Evolutionary conservation across 2,329 filamentous ascomycete genomes (phyloP), one percentile per base, ranked within the genome.

Genomic region (Fusarium guadeloupense): DNA sequence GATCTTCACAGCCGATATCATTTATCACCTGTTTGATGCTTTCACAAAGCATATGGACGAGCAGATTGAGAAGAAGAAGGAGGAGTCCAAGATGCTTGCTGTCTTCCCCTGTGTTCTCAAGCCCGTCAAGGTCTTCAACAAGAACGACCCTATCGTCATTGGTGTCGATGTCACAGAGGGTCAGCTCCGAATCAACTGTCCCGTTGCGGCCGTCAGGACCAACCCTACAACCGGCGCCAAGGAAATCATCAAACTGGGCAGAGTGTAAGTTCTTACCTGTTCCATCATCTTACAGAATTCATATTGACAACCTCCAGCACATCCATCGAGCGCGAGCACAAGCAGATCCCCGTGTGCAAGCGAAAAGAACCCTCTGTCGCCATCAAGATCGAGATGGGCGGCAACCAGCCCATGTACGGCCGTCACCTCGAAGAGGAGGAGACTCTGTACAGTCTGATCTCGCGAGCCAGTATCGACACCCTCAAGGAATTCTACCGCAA

Each of bases 1-100:
- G 83, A 91, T 99, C 70, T 99, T 99, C 81, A 96, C 92, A 4
- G 95, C 96, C 4, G 94, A 99, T 77, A 99, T 99, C 70, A 99
- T 99, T 73, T 99, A 99, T 78, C 95, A 99, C 77, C 82, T 99
- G 54, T 99, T 99, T 76, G 96, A 99, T 77, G 84, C 91, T 64
- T 99, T 99, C 79, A 98, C 91, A 37, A 92, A 91, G 76, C 94
- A 99, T 78, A 97, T 97, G 91, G 88, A 89, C 25, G 83, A 91
- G 69, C 85, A 97, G 67, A 83, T 89, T 25, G 93, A 94, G 78
- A 89, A 93, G 83, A 93, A 93, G 81, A 97, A 97, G 83, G 94
- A 98, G 72, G 93, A 98, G 72, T 91, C 89, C 71, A 98, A 98
- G 82, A 87, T 97, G 80, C 80, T 95, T 70, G 96, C 95, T 37